Conservation (phyloP, 2,329 filamentous ascomycete species). For the Ophiostoma piceae region DNA sequence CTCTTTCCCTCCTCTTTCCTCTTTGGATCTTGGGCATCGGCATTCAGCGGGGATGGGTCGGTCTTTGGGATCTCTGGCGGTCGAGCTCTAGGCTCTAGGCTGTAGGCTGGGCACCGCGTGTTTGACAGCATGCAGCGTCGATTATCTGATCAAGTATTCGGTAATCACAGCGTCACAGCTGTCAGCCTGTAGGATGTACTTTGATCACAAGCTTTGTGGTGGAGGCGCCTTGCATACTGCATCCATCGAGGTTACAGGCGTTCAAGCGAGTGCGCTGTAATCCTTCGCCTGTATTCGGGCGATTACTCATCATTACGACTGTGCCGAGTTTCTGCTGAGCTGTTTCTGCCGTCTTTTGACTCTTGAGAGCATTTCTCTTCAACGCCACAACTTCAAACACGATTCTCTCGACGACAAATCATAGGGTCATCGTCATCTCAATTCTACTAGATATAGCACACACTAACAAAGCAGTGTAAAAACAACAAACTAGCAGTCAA, state of each 20-base stretch:
- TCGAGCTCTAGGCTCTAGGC: not conserved
- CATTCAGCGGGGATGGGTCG: not conserved
- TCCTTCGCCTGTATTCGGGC: not conserved
- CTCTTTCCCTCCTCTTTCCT: not conserved
- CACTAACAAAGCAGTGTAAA: not conserved
- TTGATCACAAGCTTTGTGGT: too few species aligned
- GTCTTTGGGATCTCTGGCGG: too few species aligned
- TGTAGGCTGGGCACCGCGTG: too few species aligned
- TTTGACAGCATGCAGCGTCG: too few species aligned
- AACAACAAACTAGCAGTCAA: not conserved
- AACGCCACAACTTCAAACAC: not conserved
- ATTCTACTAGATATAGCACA: not conserved
- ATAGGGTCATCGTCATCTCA: not conserved
- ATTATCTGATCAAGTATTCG: too few species aligned
- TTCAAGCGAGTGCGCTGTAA: too few species aligned
- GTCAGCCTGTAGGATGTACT: too few species aligned
- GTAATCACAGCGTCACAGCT: too few species aligned
- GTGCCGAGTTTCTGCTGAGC: not conserved
- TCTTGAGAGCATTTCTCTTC: too few species aligned
- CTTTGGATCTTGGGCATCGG: not conserved
- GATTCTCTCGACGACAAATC: not conserved
- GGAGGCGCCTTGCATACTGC: too few species aligned
- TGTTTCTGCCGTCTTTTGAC: not conserved
- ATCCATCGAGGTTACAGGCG: too few species aligned
- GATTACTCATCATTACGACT: conserved; percentile 4